A percentile compares a stretch with the other conserved stretches of the same genome.
phyloP scores from a whole-genome alignment of 106 monocot species.

The Dioscorea alata region DNA sequence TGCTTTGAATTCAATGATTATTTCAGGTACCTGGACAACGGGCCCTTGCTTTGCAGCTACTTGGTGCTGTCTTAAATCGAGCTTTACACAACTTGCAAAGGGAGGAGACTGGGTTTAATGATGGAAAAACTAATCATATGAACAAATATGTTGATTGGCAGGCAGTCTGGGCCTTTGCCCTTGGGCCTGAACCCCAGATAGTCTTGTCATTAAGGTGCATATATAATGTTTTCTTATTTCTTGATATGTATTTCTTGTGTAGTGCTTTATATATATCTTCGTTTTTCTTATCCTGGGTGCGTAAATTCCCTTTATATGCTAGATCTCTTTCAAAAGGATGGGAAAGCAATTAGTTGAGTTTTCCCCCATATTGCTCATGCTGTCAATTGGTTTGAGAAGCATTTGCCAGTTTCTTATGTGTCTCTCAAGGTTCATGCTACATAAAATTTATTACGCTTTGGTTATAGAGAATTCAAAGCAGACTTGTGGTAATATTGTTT shows the following conservation, averaged over 20 bases:
- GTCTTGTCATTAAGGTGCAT: slow-evolving; percentile 72
- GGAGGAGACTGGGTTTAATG: slow-evolving; percentile 18
- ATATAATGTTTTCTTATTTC: not conserved
- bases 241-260: not conserved
- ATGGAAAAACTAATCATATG: slow-evolving; percentile 6
- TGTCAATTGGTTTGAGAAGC: too few species aligned
- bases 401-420: too few species aligned
- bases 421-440: too few species aligned
- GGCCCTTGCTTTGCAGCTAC: slow-evolving; percentile 69
- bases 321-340: too few species aligned
- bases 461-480: too few species aligned
- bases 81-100: slow-evolving; percentile 49
- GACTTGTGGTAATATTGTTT: too few species aligned
- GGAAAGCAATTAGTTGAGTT: too few species aligned
- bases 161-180: slow-evolving; percentile 92
- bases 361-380: too few species aligned
- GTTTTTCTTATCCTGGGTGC: not conserved
- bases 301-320: too few species aligned
- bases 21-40: slow-evolving; percentile 85
- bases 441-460: too few species aligned
- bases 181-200: slow-evolving; percentile 93
- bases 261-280: not conserved
- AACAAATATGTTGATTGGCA: slow-evolving; percentile 65
- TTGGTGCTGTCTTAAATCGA: slow-evolving; percentile 62
- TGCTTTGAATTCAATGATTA: too few species aligned